Percentiles rank a stretch among this genome's conserved stretches.
phyloP scores from a whole-genome alignment of 2,329 filamentous ascomycete species.

The Venturia nashicola region DNA sequence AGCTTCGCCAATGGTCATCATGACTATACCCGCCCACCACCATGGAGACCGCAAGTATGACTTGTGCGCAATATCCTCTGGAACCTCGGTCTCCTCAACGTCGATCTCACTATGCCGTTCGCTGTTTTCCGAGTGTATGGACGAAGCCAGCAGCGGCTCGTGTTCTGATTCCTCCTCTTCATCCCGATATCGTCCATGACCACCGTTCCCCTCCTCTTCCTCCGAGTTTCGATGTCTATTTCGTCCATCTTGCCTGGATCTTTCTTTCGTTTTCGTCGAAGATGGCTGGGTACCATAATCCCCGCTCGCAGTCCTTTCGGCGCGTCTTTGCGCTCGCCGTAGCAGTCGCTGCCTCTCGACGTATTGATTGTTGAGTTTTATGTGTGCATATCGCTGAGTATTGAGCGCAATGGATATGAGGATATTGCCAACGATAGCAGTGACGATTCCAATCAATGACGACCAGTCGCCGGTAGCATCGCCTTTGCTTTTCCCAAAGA shows the following conservation, averaged over 20 bases:
- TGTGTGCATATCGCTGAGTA: constrained; percentile 91
- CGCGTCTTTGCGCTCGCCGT: constrained; percentile 11
- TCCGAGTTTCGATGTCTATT: background rate
- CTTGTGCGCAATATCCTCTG: constrained; percentile 31
- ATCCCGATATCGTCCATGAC: background rate
- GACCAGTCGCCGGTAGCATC: constrained; percentile 8
- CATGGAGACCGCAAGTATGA: constrained; percentile 84
- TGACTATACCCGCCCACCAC: constrained; percentile 88
- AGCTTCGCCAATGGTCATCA: constrained; percentile 87
- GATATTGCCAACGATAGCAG: constrained; percentile 83
- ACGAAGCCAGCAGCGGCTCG: constrained; percentile 3
- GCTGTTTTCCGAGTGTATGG: constrained; percentile 1
- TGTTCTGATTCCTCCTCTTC: constrained; percentile 9
- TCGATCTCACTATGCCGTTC: background rate
- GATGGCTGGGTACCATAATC: constrained; percentile 15
- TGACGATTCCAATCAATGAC: constrained; percentile 74
- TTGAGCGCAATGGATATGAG: constrained; percentile 93
- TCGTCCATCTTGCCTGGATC: background rate
- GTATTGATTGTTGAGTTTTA: constrained; percentile 58
- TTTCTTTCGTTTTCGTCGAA: background rate
- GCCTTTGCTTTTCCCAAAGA: background rate
- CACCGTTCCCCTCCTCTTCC: background rate
- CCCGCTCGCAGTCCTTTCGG: constrained; percentile 15
- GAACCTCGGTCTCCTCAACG: background rate
- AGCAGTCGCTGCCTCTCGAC: constrained; percentile 31